These are phyloP conservation scores for Phalaenopsis aphrodite DNA, from an alignment of 106 monocot species.

Conservation along the genomic window DNA sequence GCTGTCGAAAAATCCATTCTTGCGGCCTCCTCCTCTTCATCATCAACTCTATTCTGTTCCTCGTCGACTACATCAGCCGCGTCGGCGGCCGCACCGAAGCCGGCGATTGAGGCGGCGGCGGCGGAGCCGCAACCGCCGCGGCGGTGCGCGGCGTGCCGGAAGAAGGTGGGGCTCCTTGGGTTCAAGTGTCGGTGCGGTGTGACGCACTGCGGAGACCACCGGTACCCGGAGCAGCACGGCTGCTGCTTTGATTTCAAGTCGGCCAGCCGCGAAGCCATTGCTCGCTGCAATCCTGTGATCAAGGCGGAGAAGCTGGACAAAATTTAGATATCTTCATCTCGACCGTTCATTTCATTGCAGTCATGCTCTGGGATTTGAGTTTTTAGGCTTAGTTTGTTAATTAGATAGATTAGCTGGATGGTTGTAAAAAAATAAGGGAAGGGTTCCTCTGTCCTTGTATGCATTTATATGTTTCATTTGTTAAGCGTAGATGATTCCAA, in stretches of 20 bases:
- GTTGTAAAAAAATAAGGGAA: too few species aligned
- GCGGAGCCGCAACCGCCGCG: not conserved
- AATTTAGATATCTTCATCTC: constrained; percentile 10
- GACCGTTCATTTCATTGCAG: not conserved
- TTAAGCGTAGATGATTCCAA: too few species aligned
- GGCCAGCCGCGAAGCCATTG: constrained; percentile 35
- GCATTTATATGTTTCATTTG: too few species aligned
- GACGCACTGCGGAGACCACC: constrained; percentile 6
- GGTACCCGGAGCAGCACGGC: constrained; percentile 22
- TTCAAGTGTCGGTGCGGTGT: constrained; percentile 8
- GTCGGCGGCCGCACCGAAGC: not conserved
- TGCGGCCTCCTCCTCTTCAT: not conserved
- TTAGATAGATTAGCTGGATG: too few species aligned
- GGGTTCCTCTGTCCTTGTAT: too few species aligned
- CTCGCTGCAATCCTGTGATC: constrained; percentile 36
- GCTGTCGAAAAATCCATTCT: constrained; percentile 8
- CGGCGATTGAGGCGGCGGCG: not conserved
- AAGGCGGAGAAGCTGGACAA: constrained; percentile 41
- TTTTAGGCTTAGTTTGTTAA: too few species aligned
- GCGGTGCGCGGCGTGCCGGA: constrained; percentile 31
- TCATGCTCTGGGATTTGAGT: not conserved
- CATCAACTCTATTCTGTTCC: not conserved
- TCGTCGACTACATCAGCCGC: not conserved
- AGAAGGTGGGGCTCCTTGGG: constrained; percentile 21
- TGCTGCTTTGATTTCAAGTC: constrained; percentile 46